A percentile compares a stretch with the other conserved stretches of the same genome.
Evolutionary conservation across 2,329 filamentous ascomycete genomes (phyloP).

Genomic region (Colletotrichum sp.): DNA sequence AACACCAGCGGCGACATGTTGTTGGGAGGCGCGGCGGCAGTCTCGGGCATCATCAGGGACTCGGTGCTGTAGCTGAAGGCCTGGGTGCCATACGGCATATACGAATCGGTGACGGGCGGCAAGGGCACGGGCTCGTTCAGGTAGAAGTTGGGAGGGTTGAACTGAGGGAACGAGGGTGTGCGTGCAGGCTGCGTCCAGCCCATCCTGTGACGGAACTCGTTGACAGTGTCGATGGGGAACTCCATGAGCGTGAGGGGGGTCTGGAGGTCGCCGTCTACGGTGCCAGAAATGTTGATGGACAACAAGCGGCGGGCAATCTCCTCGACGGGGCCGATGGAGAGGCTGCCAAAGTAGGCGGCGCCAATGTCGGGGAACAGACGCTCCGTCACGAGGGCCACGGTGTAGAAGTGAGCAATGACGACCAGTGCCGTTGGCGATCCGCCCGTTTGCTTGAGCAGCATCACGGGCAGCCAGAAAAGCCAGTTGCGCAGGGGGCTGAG

Average conservation of each 20-base stretch:
- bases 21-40: slow-evolving; percentile 49
- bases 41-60: slow-evolving; percentile 61
- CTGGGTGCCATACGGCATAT: slow-evolving; percentile 60
- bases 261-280: slow-evolving; percentile 61
- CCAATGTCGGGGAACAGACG: slow-evolving; percentile 92
- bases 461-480: slow-evolving; percentile 95
- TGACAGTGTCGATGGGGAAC: slow-evolving; percentile 72
- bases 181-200: slow-evolving; percentile 68
- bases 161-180: slow-evolving; percentile 66
- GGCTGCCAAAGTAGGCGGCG: slow-evolving; percentile 83
- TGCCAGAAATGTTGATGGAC: slow-evolving; percentile 67
- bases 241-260: slow-evolving; percentile 73
- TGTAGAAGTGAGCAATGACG: slow-evolving; percentile 91
- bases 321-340: slow-evolving; percentile 82
- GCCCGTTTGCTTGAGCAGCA: slow-evolving; percentile 78
- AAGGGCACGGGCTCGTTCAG: slow-evolving; percentile 50
- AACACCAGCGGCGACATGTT: slow-evolving; percentile 61
- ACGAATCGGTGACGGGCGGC: slow-evolving; percentile 45
- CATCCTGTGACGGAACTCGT: slow-evolving; percentile 72
- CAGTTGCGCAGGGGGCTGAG: slow-evolving; percentile 88
- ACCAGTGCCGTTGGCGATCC: slow-evolving; percentile 80
- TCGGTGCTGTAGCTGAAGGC: slow-evolving; percentile 70
- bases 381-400: slow-evolving; percentile 84
- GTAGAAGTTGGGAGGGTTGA: slow-evolving; percentile 61
- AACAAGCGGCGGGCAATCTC: slow-evolving; percentile 81